Conservation (phyloP, 371 early-diverging fungal species). For the Cokeromyces recurvatus region DNA sequence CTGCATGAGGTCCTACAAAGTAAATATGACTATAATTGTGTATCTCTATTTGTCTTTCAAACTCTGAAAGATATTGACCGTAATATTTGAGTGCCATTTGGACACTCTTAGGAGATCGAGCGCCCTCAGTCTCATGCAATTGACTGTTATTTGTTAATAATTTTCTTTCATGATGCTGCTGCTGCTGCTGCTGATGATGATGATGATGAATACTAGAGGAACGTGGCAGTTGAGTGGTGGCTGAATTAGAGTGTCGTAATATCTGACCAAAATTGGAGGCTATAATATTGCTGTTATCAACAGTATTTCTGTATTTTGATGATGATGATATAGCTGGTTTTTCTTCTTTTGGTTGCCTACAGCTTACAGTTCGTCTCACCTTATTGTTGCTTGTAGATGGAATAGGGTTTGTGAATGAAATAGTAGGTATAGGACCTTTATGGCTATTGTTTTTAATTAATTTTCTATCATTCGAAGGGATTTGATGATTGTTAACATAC, state of each 20-base stretch:
- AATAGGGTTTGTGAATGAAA: too few relatives aligned
- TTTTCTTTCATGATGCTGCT: not conserved
- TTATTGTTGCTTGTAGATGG: not conserved
- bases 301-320: too few relatives aligned
- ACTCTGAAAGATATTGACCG: constrained; percentile 53
- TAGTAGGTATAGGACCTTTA: too few relatives aligned
- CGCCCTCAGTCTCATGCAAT: too few relatives aligned
- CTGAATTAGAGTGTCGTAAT: too few relatives aligned
- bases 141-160: not conserved
- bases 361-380: constrained; percentile 1
- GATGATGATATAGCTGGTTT: too few relatives aligned
- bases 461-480: too few relatives aligned
- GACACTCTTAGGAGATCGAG: constrained; percentile 28
- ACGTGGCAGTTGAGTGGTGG: too few relatives aligned
- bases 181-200: not conserved
- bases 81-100: constrained; percentile 24
- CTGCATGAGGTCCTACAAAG: constrained; percentile 74
- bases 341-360: not conserved
- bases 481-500: too few relatives aligned
- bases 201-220: not conserved
- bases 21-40: constrained; percentile 71
- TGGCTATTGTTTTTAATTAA: not conserved
- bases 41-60: constrained; percentile 77
- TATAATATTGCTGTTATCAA: too few relatives aligned
- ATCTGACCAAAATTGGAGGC: too few relatives aligned